Base-by-base conservation (phyloP, 1,284 basidiomycete genomes). In the Athelia psychrophila region DNA sequence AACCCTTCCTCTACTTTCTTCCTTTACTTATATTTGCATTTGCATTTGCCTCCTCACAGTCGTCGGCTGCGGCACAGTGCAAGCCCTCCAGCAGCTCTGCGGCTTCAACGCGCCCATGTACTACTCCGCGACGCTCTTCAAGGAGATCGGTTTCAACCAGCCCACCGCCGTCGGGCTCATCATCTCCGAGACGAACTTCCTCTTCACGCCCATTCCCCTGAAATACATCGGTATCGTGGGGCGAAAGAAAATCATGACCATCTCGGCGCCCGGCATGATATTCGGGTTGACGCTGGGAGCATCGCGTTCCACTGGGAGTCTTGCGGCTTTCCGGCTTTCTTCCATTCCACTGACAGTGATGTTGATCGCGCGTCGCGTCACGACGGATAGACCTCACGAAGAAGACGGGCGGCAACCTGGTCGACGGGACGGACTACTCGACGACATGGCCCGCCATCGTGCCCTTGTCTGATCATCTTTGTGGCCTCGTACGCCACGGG, bases 401-500 rank as follows among this genome's bases (percentile, higher is more conserved):
- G 54, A 73, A 79, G 56, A 92, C 90, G 0, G 80, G 76, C 36
- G 83, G 84, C n/a, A 63, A 79, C 20, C 78, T 93, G 22, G 73
- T 86, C 30, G 76, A 83, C 40, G 86, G 86, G 2, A 74, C 77
- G 20, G 62, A 77, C 8, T 92, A 93, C 64, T 77, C 88, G 2
- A 75, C 71, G 15, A 66, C 75, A 6, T 89, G 83, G 79, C 84
- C 88, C 2, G 76, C 80, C 0, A 71, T 88, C 51, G 86, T 93
- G n/a, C 70, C 93, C n/a, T 60, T 86, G 18, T 82, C 85, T 20
- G 88, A 83, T 93, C 56, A 64, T 88, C 57, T 94, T 87, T 68
- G 89, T 93, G 24, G 88, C 87, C 1, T 88, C 86, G 6, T 94
- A 93, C 63, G 91, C 89, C 0, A 88, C 81, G 0, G 88, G 88